Evolutionary conservation across 2,329 filamentous ascomycete genomes (phyloP).

Genomic region (Colletotrichum salicis): DNA sequence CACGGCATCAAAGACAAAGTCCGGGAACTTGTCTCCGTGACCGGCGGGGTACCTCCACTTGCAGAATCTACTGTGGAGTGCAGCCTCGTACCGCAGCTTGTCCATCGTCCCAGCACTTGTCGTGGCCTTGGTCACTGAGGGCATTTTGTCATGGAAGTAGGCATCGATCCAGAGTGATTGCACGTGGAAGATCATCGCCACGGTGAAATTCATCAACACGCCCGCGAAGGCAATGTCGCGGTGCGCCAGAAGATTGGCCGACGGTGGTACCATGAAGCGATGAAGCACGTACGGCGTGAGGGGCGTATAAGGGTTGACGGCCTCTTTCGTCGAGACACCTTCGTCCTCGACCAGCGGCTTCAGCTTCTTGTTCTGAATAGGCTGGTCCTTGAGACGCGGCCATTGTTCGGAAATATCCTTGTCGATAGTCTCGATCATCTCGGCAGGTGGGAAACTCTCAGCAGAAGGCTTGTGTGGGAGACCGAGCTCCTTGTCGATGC

Average conservation of each 20-base stretch:
- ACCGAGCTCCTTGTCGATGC: conserved; percentile 58
- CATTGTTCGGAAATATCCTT: conserved; percentile 28
- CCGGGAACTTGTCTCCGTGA: conserved; percentile 70
- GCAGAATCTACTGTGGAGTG: conserved; percentile 75
- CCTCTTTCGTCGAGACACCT: conserved; percentile 29
- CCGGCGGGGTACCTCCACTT: conserved; percentile 76
- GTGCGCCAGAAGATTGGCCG: conserved; percentile 24
- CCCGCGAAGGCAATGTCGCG: conserved; percentile 47
- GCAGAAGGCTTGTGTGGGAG: conserved; percentile 52
- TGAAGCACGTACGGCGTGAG: conserved; percentile 40
- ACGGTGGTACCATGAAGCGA: conserved; percentile 44
- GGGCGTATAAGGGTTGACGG: conserved; percentile 30
- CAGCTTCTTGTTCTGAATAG: conserved; percentile 28
- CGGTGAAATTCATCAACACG: conserved; percentile 43
- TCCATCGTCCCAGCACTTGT: conserved; percentile 48
- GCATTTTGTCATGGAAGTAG: conserved; percentile 54
- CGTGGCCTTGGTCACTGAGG: conserved; percentile 37
- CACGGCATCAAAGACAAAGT: conserved; percentile 80
- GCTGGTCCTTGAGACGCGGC: conserved; percentile 28
- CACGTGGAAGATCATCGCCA: conserved; percentile 45
- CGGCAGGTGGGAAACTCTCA: conserved; percentile 25
- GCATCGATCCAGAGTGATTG: conserved; percentile 58
- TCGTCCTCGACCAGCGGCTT: conserved; percentile 24
- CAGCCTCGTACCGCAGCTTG: conserved; percentile 62
- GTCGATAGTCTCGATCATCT: conserved; percentile 23